Evolutionary conservation across 805 yeast species (phyloP), one percentile per base, ranked within the genome.

Genomic region (Saccharomycopsis schoenii): DNA sequence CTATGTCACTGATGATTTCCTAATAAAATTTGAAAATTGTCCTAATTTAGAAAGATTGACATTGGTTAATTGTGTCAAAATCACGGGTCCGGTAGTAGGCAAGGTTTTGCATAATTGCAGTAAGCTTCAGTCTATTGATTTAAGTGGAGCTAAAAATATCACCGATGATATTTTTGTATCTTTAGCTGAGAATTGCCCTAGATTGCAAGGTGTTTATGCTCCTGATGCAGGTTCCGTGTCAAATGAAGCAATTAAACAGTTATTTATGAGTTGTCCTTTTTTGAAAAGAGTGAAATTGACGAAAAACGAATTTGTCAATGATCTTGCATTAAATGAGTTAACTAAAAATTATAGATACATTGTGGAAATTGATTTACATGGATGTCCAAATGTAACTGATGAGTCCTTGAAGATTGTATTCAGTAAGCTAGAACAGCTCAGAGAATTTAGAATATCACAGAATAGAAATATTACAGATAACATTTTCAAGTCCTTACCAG

Each of bases 291-390:
- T 93, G 58, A 89, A 89, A 69, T 78, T 94, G 59, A 85, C 91
- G 61, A 88, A 87, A 61, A 87, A 89, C 69, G 74, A 74, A 42
- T 78, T 78, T 60, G 80, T 93, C 61, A 80, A 85, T 56, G 94
- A 89, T 71, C 80, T 73, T 10, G 78, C 86, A 11, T 77, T 92
- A 5, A 68, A 76, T 50, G 77, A 79, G 24, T 76, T 91, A 72
- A 84, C 87, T 59, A 75, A 76, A n/a, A 80, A 80, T 69, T 93
- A 97, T 71, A 86, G 86, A 51, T 78, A 85, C 60, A 76, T 93
- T 57, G 96, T 92, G 17, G 99, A 93, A 72, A 86, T 94, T 58
- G 98, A 93, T 73, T 77, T 93, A 57, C 92, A 90, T 66, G 85
- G 84, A 55, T 88, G 97, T 72, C 81, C 85, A n/a, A 77, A 81